Conservation (phyloP, 2,329 filamentous ascomycete species). For the Diaporthe ampelina region DNA sequence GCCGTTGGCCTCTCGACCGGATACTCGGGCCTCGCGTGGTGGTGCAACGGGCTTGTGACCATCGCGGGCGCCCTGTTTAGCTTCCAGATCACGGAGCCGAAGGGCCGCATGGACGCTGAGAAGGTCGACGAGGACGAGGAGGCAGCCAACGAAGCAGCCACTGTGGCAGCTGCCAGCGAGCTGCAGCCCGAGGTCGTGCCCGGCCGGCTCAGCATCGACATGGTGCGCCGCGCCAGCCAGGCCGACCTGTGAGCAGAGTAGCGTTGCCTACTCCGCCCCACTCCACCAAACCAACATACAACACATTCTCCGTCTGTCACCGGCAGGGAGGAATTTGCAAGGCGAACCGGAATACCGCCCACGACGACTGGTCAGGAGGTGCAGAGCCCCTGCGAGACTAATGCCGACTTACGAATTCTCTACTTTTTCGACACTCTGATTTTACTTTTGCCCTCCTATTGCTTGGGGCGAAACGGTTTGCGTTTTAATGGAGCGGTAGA, state of each 20-base stretch:
- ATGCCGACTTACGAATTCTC: slow-evolving; percentile 41
- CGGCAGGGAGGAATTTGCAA: slow-evolving; percentile 21
- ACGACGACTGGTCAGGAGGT: slow-evolving; percentile 31
- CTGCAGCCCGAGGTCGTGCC: slow-evolving; percentile 42
- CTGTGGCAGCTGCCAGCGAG: slow-evolving; percentile 40
- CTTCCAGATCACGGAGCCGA: slow-evolving; percentile 79
- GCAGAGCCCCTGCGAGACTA: slow-evolving; percentile 16
- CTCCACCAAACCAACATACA: neutral
- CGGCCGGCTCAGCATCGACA: slow-evolving; percentile 41
- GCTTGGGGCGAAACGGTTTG: slow-evolving; percentile 27
- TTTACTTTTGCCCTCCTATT: neutral
- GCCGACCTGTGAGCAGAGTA: slow-evolving; percentile 34
- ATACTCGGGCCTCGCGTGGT: slow-evolving; percentile 93
- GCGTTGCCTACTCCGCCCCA: neutral
- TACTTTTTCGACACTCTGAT: slow-evolving; percentile 8
- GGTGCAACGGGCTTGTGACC: slow-evolving; percentile 85
- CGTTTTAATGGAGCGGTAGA: slow-evolving; percentile 31
- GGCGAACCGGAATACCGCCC: slow-evolving; percentile 2
- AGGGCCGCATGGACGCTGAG: slow-evolving; percentile 57
- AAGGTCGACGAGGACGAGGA: slow-evolving; percentile 56
- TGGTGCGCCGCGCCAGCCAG: slow-evolving; percentile 41
- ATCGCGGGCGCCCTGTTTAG: slow-evolving; percentile 81
- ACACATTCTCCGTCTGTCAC: neutral
- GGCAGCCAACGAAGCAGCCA: slow-evolving; percentile 48
- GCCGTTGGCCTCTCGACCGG: slow-evolving; percentile 83